Percentiles rank a stretch among this genome's conserved stretches.
These are phyloP conservation scores for Trichoderma parareesei DNA, from an alignment of 495 filamentous ascomycete species.

Conservation along the genomic window DNA sequence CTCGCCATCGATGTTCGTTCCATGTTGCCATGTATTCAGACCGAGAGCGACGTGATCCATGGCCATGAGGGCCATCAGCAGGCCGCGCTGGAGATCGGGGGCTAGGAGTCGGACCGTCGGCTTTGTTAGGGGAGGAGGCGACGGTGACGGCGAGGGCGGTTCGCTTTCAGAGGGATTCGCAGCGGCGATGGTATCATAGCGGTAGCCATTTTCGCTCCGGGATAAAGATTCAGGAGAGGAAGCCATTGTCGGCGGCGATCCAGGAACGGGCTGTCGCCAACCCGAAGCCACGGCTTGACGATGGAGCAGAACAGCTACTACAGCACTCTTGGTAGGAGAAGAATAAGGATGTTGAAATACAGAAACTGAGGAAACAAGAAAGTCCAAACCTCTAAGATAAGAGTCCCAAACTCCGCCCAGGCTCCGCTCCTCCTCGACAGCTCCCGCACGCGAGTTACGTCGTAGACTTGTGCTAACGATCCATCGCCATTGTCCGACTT, in stretches of 20 bases:
- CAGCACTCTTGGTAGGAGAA: neutral
- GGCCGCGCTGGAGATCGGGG: conserved; percentile 28
- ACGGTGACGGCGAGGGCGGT: neutral
- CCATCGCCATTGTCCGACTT: neutral
- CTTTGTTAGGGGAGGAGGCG: conserved; percentile 5
- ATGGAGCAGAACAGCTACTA: too few relatives aligned
- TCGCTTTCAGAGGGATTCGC: neutral
- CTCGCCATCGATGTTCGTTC: conserved; percentile 22
- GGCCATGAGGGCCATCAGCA: conserved; percentile 27
- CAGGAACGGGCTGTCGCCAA: neutral
- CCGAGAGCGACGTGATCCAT: conserved; percentile 25
- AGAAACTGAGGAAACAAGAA: neutral
- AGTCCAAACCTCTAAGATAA: neutral
- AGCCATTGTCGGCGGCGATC: neutral
- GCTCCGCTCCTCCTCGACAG: conserved; percentile 1
- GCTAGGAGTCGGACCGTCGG: conserved; percentile 21
- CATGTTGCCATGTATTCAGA: conserved; percentile 25
- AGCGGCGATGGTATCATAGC: neutral
- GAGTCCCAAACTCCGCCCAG: neutral
- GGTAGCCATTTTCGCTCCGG: neutral
- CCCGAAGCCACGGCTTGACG: neutral
- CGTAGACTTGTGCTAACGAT: neutral
- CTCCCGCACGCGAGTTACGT: neutral
- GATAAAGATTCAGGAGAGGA: neutral
- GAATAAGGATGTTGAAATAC: neutral